Base-by-base conservation (phyloP, 768 basidiomycete genomes). In the Leucosporidium scottii region DNA sequence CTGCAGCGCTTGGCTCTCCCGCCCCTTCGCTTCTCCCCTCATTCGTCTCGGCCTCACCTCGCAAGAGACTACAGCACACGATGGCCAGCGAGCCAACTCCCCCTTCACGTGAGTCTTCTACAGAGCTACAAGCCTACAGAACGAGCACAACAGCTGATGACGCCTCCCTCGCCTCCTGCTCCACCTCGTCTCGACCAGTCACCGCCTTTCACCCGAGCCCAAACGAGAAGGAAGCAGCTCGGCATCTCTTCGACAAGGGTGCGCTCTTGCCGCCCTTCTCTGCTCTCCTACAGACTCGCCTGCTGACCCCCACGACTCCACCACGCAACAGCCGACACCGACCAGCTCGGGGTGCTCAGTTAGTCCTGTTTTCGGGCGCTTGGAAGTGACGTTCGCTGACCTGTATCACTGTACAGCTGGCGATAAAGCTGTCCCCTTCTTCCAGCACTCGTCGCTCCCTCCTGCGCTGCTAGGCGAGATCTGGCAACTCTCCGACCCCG, bases 401-500 rank as follows among this genome's bases (percentile, higher is more conserved):
- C 55, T 31, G 25, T 12, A 36, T 1, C 12, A 15, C 47, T 9
- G 64, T 76, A 2, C 54, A 77, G 71, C 90, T 21, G 93, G 93
- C 75, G 92, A 94, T 71, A 86, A 87, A 74, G 96, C 93, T 61
- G 87, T 96, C 77, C 85, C 84, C 76, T 82, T 93, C 67, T 91
- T 98, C 75, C 82, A 85, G 67, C 87, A 89, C 65, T 87, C 93
- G 62, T 87, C 89, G 75, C 84, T 98, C 68, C 80, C 85, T 49
- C 86, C 91, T 13, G 81, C 83, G 23, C 59, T 74, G 47, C 85
- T 99, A 69, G 91, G 93, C 55, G 91, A 96, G 80, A 87, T 99
- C 71, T 99, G 96, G 94, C 84, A 82, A 67, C 80, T 98, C 66
- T 87, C 92, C 59, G 96, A 99, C 81, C 86, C 89, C 64, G 87